Evolutionary conservation across 2,329 filamentous ascomycete species (phyloP).

Genomic region (Colletotrichum filicis): DNA sequence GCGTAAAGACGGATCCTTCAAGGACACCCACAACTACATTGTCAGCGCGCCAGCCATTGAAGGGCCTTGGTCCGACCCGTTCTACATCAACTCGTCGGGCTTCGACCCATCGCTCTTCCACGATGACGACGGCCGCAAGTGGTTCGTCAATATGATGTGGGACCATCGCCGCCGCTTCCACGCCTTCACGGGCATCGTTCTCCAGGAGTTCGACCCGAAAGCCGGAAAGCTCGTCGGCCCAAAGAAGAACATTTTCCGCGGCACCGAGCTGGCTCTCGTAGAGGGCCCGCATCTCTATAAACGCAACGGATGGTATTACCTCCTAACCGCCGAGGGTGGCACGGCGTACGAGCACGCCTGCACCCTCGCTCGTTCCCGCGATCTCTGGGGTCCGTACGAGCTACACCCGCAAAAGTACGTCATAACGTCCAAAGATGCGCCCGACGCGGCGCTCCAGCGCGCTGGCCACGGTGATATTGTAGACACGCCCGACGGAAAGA

Average conservation of each 20-base stretch:
- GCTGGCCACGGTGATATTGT: slow-evolving; percentile 66
- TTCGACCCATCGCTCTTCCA: slow-evolving; percentile 72
- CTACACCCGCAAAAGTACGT: slow-evolving; percentile 68
- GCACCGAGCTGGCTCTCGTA: slow-evolving; percentile 64
- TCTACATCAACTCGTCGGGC: slow-evolving; percentile 69
- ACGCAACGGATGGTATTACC: slow-evolving; percentile 68
- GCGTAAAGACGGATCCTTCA: slow-evolving; percentile 74
- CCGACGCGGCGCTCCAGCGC: slow-evolving; percentile 60
- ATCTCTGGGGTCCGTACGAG: slow-evolving; percentile 72
- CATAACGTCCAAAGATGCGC: slow-evolving; percentile 62
- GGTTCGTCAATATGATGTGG: slow-evolving; percentile 67
- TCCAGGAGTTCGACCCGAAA: slow-evolving; percentile 67
- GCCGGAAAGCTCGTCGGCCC: slow-evolving; percentile 64
- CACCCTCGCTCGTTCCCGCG: slow-evolving; percentile 64
- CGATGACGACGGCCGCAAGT: slow-evolving; percentile 65
- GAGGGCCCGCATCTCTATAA: slow-evolving; percentile 71
- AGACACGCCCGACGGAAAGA: slow-evolving; percentile 62
- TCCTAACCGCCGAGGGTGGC: slow-evolving; percentile 69
- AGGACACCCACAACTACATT: slow-evolving; percentile 73
- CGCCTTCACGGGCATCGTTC: slow-evolving; percentile 65
- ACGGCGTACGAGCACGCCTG: slow-evolving; percentile 71
- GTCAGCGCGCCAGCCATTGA: slow-evolving; percentile 63
- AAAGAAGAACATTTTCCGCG: slow-evolving; percentile 64
- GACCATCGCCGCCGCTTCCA: slow-evolving; percentile 62
- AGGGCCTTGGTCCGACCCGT: slow-evolving; percentile 71